A percentile compares a stretch with the other conserved stretches of the same genome.
Conservation (phyloP, 805 yeast species). For the Barnettozyma salicaria region DNA sequence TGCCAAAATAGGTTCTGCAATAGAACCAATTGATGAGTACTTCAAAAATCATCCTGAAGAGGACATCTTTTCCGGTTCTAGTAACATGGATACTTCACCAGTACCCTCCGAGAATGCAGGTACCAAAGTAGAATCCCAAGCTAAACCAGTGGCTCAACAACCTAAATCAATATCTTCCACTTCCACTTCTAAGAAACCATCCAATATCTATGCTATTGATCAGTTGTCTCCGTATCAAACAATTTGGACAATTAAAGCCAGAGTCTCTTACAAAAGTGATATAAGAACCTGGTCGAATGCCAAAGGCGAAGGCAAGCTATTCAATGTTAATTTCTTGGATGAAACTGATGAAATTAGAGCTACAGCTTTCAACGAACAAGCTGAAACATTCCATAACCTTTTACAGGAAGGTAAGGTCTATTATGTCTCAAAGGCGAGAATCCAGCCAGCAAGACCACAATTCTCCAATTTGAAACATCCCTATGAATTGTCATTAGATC, state of each 20-base stretch:
- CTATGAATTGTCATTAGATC: constrained; percentile 77
- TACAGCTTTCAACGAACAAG: constrained; percentile 86
- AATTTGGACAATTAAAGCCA: constrained; percentile 88
- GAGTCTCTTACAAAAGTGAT: constrained; percentile 84
- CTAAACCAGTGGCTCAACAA: constrained; percentile 3
- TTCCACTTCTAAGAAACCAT: constrained; percentile 26
- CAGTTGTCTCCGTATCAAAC: constrained; percentile 87
- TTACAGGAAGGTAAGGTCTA: constrained; percentile 88
- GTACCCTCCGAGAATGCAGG: not conserved
- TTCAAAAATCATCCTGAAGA: constrained; percentile 54
- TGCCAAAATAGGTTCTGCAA: constrained; percentile 33
- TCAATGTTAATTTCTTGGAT: constrained; percentile 82
- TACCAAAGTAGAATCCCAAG: not conserved
- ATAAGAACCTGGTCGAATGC: constrained; percentile 82
- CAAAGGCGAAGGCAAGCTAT: constrained; percentile 84
- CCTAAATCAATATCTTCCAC: constrained; percentile 10
- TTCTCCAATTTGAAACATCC: constrained; percentile 82
- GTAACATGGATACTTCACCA: constrained; percentile 5
- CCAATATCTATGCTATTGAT: constrained; percentile 66
- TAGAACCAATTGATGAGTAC: constrained; percentile 47
- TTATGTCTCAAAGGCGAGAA: constrained; percentile 73
- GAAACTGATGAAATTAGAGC: constrained; percentile 96
- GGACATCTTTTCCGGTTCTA: constrained; percentile 26
- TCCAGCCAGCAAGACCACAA: constrained; percentile 79
- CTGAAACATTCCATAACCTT: constrained; percentile 67